Base-by-base conservation (phyloP, 306 rosid species). In the Cucurbita maxima region DNA sequence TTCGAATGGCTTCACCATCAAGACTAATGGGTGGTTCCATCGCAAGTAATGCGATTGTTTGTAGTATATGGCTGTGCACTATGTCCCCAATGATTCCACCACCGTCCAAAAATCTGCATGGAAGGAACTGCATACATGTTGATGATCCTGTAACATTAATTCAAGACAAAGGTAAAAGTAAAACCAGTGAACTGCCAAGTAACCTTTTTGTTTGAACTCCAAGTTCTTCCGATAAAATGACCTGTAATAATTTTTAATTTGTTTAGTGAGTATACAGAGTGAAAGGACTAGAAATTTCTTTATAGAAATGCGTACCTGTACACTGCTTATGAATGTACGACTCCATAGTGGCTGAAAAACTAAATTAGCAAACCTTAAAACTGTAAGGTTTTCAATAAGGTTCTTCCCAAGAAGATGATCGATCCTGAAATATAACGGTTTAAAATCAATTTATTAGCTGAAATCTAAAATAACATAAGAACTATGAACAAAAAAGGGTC, bases 371-470 rank as follows among this genome's bases (percentile, higher is more conserved):
- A 92, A 92, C 83, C 96, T 88, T 76, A 92, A 83, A 81, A 92
- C 98, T 41, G 96, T 90, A 79, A 92, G 96, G 76, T 92, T 92
- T 84, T 92, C 96, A 11, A 92, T 88, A 76, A 92, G 93, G 78
- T 90, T 90, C 86, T 96, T 90, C 77, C 98, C 96, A 15, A 92
- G 82, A 77, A 90, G 96, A 84, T 92, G 98, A 82, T 92, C 98
- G 77, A 92, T 92, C 88, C 98, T 92, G 89, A 75, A 90, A 67
- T 56, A 81, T 61, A 22, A 45, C 67, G 77, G 77, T 72, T 34
- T 10, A 43, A 25, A 45, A 14, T 20, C 10, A 68, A 68, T 53
- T 41, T 25, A 11, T 75, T 25, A 51, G 72, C 25, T 58, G 54
- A 62, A 74, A 55, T 62, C 43, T 58, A 43, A 30, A 69, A 54